Percentiles rank a stretch among this genome's conserved stretches.
These are phyloP conservation scores for Huiozyma naganishii DNA, from an alignment of 805 yeast genomes.

Conservation along the genomic window DNA sequence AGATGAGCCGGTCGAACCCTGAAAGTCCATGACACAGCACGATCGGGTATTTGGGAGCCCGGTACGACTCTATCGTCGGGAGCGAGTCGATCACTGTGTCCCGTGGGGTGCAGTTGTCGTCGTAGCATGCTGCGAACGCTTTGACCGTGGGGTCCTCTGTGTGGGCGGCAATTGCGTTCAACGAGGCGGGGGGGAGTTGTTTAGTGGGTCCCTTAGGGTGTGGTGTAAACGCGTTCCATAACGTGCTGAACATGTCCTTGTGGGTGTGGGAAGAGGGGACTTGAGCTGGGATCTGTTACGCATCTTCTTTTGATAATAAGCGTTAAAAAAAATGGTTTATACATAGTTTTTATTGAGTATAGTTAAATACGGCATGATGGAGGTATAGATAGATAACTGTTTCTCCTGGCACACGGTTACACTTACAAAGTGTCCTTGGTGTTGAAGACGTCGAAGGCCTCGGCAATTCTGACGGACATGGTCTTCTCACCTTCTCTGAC, in stretches of 20 bases:
- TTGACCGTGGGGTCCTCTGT: background rate
- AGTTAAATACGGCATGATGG: background rate
- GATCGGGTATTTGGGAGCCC: constrained; percentile 58
- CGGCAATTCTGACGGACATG: constrained; percentile 76
- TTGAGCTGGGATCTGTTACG: too few species aligned
- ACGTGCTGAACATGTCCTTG: too few species aligned
- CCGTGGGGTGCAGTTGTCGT: background rate
- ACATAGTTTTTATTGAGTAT: background rate
- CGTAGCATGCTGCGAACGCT: background rate
- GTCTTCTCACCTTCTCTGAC: constrained; percentile 99
- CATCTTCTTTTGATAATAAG: too few species aligned
- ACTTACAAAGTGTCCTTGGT: constrained; percentile 49
- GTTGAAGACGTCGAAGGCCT: constrained; percentile 82
- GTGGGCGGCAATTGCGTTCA: background rate
- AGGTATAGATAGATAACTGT: background rate
- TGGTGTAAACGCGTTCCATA: too few species aligned
- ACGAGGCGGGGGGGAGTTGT: background rate
- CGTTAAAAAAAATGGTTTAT: too few species aligned
- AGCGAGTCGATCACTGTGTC: background rate
- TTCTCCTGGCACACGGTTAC: background rate
- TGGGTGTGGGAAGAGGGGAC: too few species aligned
- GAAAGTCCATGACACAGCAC: constrained; percentile 80
- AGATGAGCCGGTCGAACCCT: constrained; percentile 55
- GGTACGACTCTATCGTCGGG: background rate
- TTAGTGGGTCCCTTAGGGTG: background rate